A percentile compares a stretch with the other conserved stretches of the same genome.
These are phyloP conservation scores for Chlamydomonas incerta DNA, from an alignment of 139 green algal species.

Conservation along the genomic window DNA sequence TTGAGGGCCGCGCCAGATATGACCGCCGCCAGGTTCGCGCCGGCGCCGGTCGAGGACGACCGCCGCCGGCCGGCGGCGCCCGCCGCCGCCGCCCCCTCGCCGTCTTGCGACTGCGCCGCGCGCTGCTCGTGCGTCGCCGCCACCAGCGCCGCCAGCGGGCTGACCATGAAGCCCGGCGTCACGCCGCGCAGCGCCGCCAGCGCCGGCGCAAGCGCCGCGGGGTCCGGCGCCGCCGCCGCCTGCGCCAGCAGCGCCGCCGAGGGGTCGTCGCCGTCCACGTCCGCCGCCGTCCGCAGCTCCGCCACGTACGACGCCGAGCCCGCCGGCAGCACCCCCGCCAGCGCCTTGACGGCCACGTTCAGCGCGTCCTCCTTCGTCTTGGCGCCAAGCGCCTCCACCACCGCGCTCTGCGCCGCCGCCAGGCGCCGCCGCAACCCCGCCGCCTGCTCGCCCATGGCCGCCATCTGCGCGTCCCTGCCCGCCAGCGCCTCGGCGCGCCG, in stretches of 20 bases:
- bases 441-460: slow-evolving; percentile 20
- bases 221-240: background rate
- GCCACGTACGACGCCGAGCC: slow-evolving; percentile 45
- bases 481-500: slow-evolving; percentile 15
- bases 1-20: background rate
- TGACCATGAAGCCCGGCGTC: slow-evolving; percentile 30
- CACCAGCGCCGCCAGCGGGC: slow-evolving; percentile 32
- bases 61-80: background rate
- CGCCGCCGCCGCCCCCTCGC: background rate
- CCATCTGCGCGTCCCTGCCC: slow-evolving; percentile 1
- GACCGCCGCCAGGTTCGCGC: background rate
- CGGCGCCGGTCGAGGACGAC: background rate
- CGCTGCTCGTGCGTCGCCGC: too few relatives aligned
- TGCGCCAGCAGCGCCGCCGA: slow-evolving; percentile 3
- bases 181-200: background rate
- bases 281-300: slow-evolving; percentile 43
- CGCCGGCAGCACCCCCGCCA: slow-evolving; percentile 21
- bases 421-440: slow-evolving; percentile 37
- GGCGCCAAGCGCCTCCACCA: slow-evolving; percentile 43
- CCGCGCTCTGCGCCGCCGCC: slow-evolving; percentile 14
- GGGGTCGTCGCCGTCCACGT: slow-evolving; percentile 32
- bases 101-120: background rate
- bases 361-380: slow-evolving; percentile 47
- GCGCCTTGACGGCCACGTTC: slow-evolving; percentile 7
- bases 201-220: background rate